Evolutionary conservation across 139 green algal species (phyloP), one percentile per base, ranked within the genome.

Genomic region (Haematococcus lacustris): DNA sequence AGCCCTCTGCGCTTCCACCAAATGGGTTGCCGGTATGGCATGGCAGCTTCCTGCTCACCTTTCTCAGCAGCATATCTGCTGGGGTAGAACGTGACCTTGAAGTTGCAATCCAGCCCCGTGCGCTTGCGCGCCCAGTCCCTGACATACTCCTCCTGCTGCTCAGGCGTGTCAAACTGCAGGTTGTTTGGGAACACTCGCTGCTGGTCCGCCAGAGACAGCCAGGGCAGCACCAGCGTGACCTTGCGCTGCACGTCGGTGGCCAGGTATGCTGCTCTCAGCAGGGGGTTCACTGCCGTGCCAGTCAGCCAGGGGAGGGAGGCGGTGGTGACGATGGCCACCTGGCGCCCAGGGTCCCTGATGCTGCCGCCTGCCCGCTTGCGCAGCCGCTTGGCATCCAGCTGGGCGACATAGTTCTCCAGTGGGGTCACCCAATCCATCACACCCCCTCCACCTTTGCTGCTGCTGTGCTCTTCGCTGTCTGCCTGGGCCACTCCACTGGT

Each of bases 301-400:
- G 96, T 99, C 88, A 99, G 96, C 96, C 96, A 99, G 0, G 96
- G 96, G 74, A 99, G 82, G 28, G 86, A 83, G 3, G 96, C 96
- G 2, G 96, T 99, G 5, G 96, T 99, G 7, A 98, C 91, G 70
- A 99, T 98, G 60, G 94, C 91, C 23, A 99, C 88, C 50, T 90
- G 81, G 3, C 91, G 83, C 1, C 87, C 90, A 9, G 87, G 80
- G 26, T 94, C 88, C 3, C 86, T 80, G 70, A 57, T 78, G 72
- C 34, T 71, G 38, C 61, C 39, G 35, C 68, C 74, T 66, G 39
- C 35, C 35, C 43, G 38, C 41, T 32, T 34, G 70, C 38, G 50
- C 60, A 6, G 33, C 62, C 67, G n/a, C 40, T 34, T 37, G 3
- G 50, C 57, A 4, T 82, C 75, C 53, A 88, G 68, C 17, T 59